Percentiles rank a stretch among this genome's conserved stretches.
Conservation (phyloP, 768 basidiomycete genomes). For the Suillus luteus region DNA sequence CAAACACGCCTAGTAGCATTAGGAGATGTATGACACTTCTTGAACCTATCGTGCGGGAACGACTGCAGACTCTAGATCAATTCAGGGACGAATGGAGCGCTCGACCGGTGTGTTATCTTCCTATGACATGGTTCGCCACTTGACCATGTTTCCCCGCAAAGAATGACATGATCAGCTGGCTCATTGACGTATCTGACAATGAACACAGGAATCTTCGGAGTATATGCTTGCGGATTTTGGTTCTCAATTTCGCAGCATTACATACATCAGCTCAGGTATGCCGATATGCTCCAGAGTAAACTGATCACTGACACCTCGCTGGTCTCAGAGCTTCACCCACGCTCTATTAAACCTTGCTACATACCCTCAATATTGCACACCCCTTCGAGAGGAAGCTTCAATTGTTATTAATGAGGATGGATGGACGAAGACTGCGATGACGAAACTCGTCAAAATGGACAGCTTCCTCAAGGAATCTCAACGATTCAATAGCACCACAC, state of each 20-base stretch:
- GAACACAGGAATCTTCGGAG: slow-evolving; percentile 31
- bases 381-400: slow-evolving; percentile 44
- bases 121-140: slow-evolving; percentile 7
- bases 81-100: slow-evolving; percentile 30
- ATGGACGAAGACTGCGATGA: slow-evolving; percentile 37
- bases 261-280: slow-evolving; percentile 37
- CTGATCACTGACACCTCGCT: slow-evolving; percentile 10
- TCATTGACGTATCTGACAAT: slow-evolving; percentile 36
- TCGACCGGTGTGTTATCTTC: slow-evolving; percentile 34
- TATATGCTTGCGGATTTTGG: slow-evolving; percentile 36
- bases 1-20: slow-evolving; percentile 35
- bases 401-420: slow-evolving; percentile 32
- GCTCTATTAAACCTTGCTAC: slow-evolving; percentile 44
- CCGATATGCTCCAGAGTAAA: background rate
- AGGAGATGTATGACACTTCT: slow-evolving; percentile 33
- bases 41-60: slow-evolving; percentile 35
- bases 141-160: slow-evolving; percentile 17
- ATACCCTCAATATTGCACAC: slow-evolving; percentile 38
- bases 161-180: slow-evolving; percentile 45
- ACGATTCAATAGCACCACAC: slow-evolving; percentile 36
- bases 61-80: slow-evolving; percentile 27
- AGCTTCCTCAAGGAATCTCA: slow-evolving; percentile 47
- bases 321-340: slow-evolving; percentile 32
- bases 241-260: slow-evolving; percentile 40
- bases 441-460: slow-evolving; percentile 39